Evolutionary conservation across 768 basidiomycete genomes (phyloP).

Genomic region (Amylocystis lapponica): DNA sequence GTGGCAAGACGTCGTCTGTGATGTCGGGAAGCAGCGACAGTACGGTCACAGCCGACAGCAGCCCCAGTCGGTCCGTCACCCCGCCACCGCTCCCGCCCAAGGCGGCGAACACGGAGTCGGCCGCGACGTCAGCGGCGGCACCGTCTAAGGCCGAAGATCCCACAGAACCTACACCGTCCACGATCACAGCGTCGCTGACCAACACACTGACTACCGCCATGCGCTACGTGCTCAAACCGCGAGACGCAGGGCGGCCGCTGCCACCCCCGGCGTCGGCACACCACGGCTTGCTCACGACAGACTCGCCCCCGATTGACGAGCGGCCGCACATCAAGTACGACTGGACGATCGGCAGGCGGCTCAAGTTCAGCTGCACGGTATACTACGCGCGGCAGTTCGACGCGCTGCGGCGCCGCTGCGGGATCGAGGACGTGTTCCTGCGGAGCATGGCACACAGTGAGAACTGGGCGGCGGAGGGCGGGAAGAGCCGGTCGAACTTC

Average conservation of each 20-base stretch:
- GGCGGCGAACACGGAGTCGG: constrained; percentile 4
- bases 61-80: not conserved
- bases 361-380: constrained; percentile 76
- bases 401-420: constrained; percentile 55
- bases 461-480: constrained; percentile 72
- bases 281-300: constrained; percentile 42
- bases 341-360: constrained; percentile 67
- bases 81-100: constrained; percentile 19
- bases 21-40: constrained; percentile 34
- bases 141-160: constrained; percentile 5
- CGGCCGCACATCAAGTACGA: constrained; percentile 82
- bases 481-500: constrained; percentile 77
- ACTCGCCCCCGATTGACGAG: constrained; percentile 47
- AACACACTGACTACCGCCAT: constrained; percentile 53
- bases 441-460: constrained; percentile 53
- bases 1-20: constrained; percentile 36
- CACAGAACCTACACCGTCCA: constrained; percentile 2
- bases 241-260: constrained; percentile 25
- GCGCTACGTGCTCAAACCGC: constrained; percentile 46
- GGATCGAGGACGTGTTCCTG: constrained; percentile 51
- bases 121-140: not conserved
- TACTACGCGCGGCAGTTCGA: constrained; percentile 85
- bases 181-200: constrained; percentile 39
- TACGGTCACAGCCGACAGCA: constrained; percentile 28
- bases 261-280: constrained; percentile 30